Evolutionary conservation across 2,329 filamentous ascomycete genomes (phyloP), one percentile per base, ranked within the genome.

Genomic region (Kalmusia sp.): DNA sequence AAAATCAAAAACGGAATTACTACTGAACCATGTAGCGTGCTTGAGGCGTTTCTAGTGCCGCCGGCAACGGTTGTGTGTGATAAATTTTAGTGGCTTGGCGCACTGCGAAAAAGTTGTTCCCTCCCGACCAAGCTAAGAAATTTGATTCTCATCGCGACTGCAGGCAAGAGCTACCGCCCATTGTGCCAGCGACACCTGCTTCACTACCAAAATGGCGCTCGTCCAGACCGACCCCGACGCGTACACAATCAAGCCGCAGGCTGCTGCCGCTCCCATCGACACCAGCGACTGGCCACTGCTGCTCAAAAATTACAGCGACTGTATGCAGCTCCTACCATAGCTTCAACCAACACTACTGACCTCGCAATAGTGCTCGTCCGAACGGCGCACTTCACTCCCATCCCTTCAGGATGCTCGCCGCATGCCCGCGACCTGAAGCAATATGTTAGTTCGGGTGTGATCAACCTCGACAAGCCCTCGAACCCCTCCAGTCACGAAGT

Each of bases 401-500:
- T 98, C 68, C 92, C 93, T 65, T 89, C 91, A 76, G 95, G 95
- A 72, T 96, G 91, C 81, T 87, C 91, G 60, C 95, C 95, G 51
- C 82, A 96, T 74, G 93, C 92, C 79, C 91, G 95, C 77, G 93
- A 98, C 76, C 85, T 99, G 73, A 97, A 97, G 84, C 92, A 90
- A 61, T 99, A 98, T 81, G 88, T 99, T 75, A 93, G 90, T 76
- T 96, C 92, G 61, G 95, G 95, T 80, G 93, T 99, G 54, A 98
- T 99, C 80, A 99, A 99, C 82, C 88, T 97, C 67, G 91, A 96
- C 81, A 96, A 96, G 82, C 95, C 93, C 52, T 96, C 93, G 48
- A 99, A 99, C 82, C 93, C 93, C 49, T 97, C 93, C 64, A 95
- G 90, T 71, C 95, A 99, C 84, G 95, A 99, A 83, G 95, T 99